phyloP scores from a whole-genome alignment of 108 stramenopile genomes.

The Chaetoceros tenuissimus region DNA sequence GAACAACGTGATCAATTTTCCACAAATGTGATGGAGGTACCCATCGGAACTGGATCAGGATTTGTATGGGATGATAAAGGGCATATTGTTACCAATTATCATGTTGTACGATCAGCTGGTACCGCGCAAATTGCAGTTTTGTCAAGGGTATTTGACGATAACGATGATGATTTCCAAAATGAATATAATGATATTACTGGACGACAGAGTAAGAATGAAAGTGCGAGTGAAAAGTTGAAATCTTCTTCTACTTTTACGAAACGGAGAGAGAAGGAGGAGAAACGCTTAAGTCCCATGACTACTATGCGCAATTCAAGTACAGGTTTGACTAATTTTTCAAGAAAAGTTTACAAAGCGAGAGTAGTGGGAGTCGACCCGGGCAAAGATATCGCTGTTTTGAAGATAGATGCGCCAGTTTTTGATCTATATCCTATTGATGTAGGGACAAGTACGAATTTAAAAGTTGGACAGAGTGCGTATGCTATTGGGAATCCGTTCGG shows the following conservation, averaged over 20 bases:
- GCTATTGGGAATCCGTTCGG: conserved; percentile 97
- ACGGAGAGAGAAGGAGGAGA: conserved; percentile 11
- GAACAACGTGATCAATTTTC: conserved; percentile 60
- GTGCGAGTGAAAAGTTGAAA: no score
- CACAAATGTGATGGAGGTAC: conserved; percentile 74
- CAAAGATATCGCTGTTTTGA: conserved; percentile 90
- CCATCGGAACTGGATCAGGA: conserved; percentile 78
- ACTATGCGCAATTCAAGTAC: conserved; percentile 7
- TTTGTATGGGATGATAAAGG: conserved; percentile 86
- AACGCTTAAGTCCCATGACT: neutral
- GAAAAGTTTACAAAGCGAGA: conserved; percentile 63
- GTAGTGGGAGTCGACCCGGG: conserved; percentile 86
- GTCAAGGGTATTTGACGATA: neutral
- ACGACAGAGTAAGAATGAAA: neutral
- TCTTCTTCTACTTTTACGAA: conserved; percentile 5
- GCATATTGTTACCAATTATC: conserved; percentile 67
- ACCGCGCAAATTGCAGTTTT: conserved; percentile 36
- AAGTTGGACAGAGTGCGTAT: conserved; percentile 60
- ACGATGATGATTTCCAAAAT: neutral
- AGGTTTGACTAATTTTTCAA: conserved; percentile 14
- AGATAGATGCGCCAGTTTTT: conserved; percentile 55
- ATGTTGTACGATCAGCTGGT: conserved; percentile 80
- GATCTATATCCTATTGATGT: conserved; percentile 46
- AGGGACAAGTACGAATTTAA: conserved; percentile 47
- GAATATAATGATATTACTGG: neutral